Base-by-base conservation (phyloP, 2,329 filamentous ascomycete genomes). In the Aspergillus arachidicola region DNA sequence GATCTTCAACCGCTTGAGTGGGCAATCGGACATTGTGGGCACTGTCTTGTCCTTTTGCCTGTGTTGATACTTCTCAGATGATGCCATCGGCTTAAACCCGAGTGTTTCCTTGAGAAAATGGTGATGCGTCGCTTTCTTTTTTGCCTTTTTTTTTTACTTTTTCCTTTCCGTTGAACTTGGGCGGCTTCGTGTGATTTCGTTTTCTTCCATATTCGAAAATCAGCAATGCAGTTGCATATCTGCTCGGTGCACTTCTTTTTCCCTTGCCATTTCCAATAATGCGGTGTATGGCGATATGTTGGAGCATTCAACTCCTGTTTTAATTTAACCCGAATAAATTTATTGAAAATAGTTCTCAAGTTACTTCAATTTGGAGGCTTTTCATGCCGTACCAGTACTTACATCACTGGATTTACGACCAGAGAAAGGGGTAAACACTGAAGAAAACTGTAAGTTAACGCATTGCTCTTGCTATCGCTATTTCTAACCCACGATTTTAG, bases 141-240 rank as follows among this genome's bases (percentile, higher is more conserved):
- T 26, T 30, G 14, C 28, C 10, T 16, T 26, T 36, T n/a, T 38
- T 19, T 26, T 36, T 26, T 30, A 5, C 19, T 9, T 51, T 50
- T 58, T 30, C 14, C 10, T 34, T 34, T 23, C 21, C 19, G 14
- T 58, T 23, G 41, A 26, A 36, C 46, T 48, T 51, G 57, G 57
- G 57, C 28, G 57, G 57, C 32, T 38, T 59, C 4, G 34, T 51
- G 57, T 59, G 57, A 11, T 50, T 59, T 51, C 28, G 28, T 28
- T 19, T 30, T 30, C n/a, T 34, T 6, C 4, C 28, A 10, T 51
- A 11, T 34, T 51, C 28, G 48, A 76, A 98, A 97, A 80, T 98
- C 94, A 71, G 89, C 91, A 74, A 97, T 94, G 73, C 97, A 97
- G 75, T 98, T 94, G 81, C 97, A 93, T 75, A 98, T 96, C 78